Evolutionary conservation across 495 filamentous ascomycete species (phyloP), one percentile per base, ranked within the genome.

Genomic region (Gamarada debralockiae): DNA sequence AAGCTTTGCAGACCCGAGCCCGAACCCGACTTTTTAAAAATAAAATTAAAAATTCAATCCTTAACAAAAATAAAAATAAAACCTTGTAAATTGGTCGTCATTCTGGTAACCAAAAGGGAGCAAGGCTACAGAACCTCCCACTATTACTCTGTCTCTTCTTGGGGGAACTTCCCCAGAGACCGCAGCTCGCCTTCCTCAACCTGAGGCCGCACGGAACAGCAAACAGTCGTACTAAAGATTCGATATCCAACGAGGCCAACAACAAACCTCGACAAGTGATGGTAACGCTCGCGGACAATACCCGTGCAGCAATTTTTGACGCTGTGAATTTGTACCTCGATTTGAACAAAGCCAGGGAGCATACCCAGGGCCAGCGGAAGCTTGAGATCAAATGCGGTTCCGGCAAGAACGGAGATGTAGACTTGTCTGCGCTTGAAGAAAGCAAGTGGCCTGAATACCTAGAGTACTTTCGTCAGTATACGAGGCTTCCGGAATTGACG

Each of bases 401-500:
- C 42, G 48, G 55, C n/a, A 57, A 36, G 48, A 52, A 57, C 48
- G 48, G 48, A 15, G 42, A 47, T 23, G 20, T 57, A 8, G 55
- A 57, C 13, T 20, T 57, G 17, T 52, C 55, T 20, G 29, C 40
- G 9, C 21, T 57, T 20, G 55, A 57, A 18, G 48, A 57, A 42
- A 34, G 8, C 23, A 22, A 37, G 27, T 52, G 55, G 48, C 41
- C 41, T 13, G 41, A 51, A 31, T 57, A 57, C 23, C 31, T 57
- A 2, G 55, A 49, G 34, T 57, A 53, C 44, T 53, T 52, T 24
- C 36, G 49, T 48, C 48, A 43, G 24, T 57, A 48, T 14, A 57
- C 55, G 2, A 57, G 45, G 50, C 23, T 57, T 34, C 49, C 55
- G 13, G 55, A 57, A 43, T 45, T 52, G 44, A 57, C 55, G 17